Evolutionary conservation across 257 asterid species (phyloP), one percentile per base, ranked within the genome.

Genomic region (Solanum arcanum): DNA sequence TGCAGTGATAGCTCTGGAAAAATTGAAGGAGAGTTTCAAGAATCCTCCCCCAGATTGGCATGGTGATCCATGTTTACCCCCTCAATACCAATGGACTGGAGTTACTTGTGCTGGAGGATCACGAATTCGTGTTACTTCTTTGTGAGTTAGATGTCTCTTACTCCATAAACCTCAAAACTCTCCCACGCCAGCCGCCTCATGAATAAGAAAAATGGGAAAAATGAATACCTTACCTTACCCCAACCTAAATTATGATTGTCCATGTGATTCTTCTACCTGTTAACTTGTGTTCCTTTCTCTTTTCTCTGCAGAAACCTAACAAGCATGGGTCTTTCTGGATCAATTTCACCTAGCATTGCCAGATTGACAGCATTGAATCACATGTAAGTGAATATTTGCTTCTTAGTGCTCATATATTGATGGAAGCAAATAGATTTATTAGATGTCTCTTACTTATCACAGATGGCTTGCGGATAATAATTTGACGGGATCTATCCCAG

Each of bases 51-150:
- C 91, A 46, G 99, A 97, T 90, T 97, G 99, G 99, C 86, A 90
- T 31, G 99, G 99, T 49, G 99, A 97, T 91, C 99, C 99, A 0
- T 97, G 99, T 91, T 90, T 95, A 86, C 99, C 99, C 37, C 91
- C 88, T 64, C 90, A 84, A 86, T 95, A 94, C 91, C 70, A 93
- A 31, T 97, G 99, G 99, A 93, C 99, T 31, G 99, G 99, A 82
- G 93, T 97, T 89, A 91, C 95, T 86, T 97, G 99, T 88, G 91
- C 95, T 21, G 91, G 84, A 84, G 98, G 95, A 56, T 78, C 90
- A 33, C 92, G 97, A 72, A 89, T 93, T 87, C 99, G 99, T 66
- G 86, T 97, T 44, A 91, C 89, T 88, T 33, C 93, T 86, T 86
- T 97, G 99, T 97, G 89, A 96, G 99, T 93, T 86, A 64, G 89